Base-by-base conservation (phyloP, 805 yeast species). In the Metschnikowia matae region DNA sequence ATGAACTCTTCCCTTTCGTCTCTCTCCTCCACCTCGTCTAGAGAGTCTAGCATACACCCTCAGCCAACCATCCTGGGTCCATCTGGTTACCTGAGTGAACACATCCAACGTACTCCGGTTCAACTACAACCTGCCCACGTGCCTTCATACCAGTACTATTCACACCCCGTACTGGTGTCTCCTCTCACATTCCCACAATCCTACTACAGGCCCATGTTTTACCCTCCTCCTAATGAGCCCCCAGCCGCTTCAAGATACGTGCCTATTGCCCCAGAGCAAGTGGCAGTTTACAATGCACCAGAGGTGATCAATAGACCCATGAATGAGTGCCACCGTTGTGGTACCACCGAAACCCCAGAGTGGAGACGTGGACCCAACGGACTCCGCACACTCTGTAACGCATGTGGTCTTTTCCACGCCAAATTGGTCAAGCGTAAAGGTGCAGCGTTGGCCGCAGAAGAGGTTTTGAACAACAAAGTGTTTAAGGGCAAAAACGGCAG, bases 351-450 rank as follows among this genome's bases (percentile, higher is more conserved):
- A 50, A 71, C 77, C 1, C 77, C 75, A 6, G 77, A 71, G 56
- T 71, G 77, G 77, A 60, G 77, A 48, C 60, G 75, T 41, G 77
- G 77, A 3, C 77, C 77, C 10, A 69, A 70, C 41, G 77, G 77
- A 1, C 73, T 70, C n/a, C 59, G 75, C n/a, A 71, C 77, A 0
- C 61, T 71, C 40, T 71, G 77, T 52, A 71, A 71, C 52, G 77
- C 77, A 0, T 71, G 77, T 56, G 77, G 77, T 0, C 66, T 71
- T 43, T 71, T 67, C 54, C 77, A 71, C 52, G 75, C 77, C 35
- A 71, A 71, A 49, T 61, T 71, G 49, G 68, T 64, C 34, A 64
- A 63, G 52, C 53, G 65, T 20, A 63, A 63, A 44, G 68, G 68
- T 11, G 65, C 67, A 13, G 66, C 63, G 1, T 50, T 61, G 38